Percentiles rank a stretch among this genome's conserved stretches.
phyloP scores from a whole-genome alignment of 139 green algal genomes.

The Mesotaenium endlicherianum region DNA sequence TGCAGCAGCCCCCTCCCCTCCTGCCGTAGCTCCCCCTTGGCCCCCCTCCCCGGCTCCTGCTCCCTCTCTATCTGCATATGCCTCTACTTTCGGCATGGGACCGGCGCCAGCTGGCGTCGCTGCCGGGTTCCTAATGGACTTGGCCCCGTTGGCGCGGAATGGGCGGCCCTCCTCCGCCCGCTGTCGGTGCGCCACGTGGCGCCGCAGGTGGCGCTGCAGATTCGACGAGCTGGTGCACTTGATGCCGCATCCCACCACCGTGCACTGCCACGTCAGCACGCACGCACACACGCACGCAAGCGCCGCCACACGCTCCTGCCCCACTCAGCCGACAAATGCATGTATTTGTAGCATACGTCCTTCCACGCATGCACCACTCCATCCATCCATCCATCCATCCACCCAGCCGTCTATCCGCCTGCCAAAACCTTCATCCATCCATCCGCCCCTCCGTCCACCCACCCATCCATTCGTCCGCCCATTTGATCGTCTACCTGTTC shows the following conservation, averaged over 20 bases:
- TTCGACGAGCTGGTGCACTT: constrained; percentile 11
- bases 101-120: too few relatives aligned
- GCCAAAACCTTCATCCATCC: neutral
- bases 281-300: too few relatives aligned
- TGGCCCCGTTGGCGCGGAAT: neutral
- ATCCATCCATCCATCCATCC: constrained; percentile 4
- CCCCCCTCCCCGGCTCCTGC: too few relatives aligned
- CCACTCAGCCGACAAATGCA: too few relatives aligned
- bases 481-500: too few relatives aligned
- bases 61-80: too few relatives aligned
- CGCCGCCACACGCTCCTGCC: too few relatives aligned
- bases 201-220: constrained; percentile 10
- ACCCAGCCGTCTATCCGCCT: neutral
- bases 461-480: too few relatives aligned
- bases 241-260: neutral
- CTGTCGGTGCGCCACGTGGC: neutral
- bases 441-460: neutral
- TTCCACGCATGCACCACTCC: neutral
- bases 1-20: too few relatives aligned
- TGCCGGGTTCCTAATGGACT: neutral
- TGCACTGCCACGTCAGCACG: neutral
- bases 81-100: too few relatives aligned
- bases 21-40: too few relatives aligned
- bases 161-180: neutral
- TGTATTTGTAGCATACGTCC: too few relatives aligned